phyloP scores from a whole-genome alignment of 495 filamentous ascomycete genomes.

The Penicillium turbatum region DNA sequence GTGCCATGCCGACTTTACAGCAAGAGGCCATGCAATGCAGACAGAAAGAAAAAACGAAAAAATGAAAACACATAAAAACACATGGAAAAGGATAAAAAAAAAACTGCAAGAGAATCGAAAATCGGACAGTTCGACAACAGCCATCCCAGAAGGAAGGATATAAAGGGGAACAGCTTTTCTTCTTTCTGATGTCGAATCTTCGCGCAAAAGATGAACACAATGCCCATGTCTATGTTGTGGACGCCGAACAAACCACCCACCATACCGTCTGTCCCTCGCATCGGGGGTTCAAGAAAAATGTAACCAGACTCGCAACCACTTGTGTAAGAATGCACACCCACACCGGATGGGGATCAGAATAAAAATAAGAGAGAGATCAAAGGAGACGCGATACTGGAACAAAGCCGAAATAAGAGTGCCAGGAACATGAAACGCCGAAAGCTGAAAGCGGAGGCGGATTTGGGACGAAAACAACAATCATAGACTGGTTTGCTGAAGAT shows the following conservation, averaged over 20 bases:
- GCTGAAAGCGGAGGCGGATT: slow-evolving; percentile 9
- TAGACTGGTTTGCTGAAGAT: neutral
- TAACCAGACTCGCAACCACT: slow-evolving; percentile 30
- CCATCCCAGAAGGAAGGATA: slow-evolving; percentile 23
- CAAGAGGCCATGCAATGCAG: slow-evolving; percentile 29
- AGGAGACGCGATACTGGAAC: slow-evolving; percentile 21
- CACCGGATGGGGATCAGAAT: slow-evolving; percentile 24
- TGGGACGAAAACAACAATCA: slow-evolving; percentile 3
- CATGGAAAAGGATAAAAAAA: slow-evolving; percentile 10
- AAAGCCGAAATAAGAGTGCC: slow-evolving; percentile 15
- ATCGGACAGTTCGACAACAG: slow-evolving; percentile 26
- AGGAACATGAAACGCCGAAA: slow-evolving; percentile 20
- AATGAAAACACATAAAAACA: slow-evolving; percentile 16
- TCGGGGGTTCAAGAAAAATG: slow-evolving; percentile 28
- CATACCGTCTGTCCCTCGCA: slow-evolving; percentile 36
- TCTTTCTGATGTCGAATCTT: slow-evolving; percentile 23
- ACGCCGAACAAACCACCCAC: slow-evolving; percentile 44
- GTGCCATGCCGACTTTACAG: slow-evolving; percentile 27
- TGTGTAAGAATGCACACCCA: slow-evolving; percentile 35
- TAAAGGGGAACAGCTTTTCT: slow-evolving; percentile 24
- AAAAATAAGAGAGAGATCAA: slow-evolving; percentile 21
- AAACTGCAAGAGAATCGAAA: slow-evolving; percentile 9
- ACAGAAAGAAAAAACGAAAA: slow-evolving; percentile 5
- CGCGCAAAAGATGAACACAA: slow-evolving; percentile 33
- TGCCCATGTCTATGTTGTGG: slow-evolving; percentile 48